These are phyloP conservation scores for Colletotrichum plurivorum DNA, from an alignment of 2,329 filamentous ascomycete species.

Conservation along the genomic window DNA sequence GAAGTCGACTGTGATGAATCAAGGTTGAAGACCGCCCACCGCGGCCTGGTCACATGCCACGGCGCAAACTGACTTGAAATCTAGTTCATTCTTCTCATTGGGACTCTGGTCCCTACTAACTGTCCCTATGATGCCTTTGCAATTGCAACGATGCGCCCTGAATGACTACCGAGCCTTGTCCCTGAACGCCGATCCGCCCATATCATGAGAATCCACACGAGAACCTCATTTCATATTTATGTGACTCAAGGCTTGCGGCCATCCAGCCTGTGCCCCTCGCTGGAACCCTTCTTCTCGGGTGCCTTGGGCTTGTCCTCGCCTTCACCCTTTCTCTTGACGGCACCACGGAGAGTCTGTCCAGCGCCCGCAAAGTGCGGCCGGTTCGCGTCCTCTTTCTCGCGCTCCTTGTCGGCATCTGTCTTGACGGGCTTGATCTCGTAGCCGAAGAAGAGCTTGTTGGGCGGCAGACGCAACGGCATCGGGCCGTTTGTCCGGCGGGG, in stretches of 20 bases:
- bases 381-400: slow-evolving; percentile 73
- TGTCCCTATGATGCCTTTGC: slow-evolving; percentile 21
- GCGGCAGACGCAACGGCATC: slow-evolving; percentile 85
- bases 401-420: slow-evolving; percentile 79
- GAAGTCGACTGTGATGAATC: background rate
- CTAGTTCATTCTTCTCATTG: slow-evolving; percentile 25
- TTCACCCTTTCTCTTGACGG: slow-evolving; percentile 79
- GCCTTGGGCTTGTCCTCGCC: slow-evolving; percentile 62
- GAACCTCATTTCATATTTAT: slow-evolving; percentile 3
- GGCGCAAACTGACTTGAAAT: background rate
- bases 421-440: slow-evolving; percentile 93
- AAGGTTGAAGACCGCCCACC: background rate
- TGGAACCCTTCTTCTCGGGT: slow-evolving; percentile 61
- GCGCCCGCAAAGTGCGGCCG: slow-evolving; percentile 86
- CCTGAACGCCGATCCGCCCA: slow-evolving; percentile 33
- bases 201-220: slow-evolving; percentile 10
- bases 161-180: slow-evolving; percentile 25
- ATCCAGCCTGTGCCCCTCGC: slow-evolving; percentile 61
- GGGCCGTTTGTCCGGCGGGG: slow-evolving; percentile 79
- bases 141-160: slow-evolving; percentile 36
- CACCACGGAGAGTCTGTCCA: slow-evolving; percentile 82
- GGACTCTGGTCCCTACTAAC: slow-evolving; percentile 18
- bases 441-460: slow-evolving; percentile 96
- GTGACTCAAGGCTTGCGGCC: slow-evolving; percentile 50
- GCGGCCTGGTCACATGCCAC: background rate